Conservation (phyloP, 345 rosid genomes). For the Punica granatum region DNA sequence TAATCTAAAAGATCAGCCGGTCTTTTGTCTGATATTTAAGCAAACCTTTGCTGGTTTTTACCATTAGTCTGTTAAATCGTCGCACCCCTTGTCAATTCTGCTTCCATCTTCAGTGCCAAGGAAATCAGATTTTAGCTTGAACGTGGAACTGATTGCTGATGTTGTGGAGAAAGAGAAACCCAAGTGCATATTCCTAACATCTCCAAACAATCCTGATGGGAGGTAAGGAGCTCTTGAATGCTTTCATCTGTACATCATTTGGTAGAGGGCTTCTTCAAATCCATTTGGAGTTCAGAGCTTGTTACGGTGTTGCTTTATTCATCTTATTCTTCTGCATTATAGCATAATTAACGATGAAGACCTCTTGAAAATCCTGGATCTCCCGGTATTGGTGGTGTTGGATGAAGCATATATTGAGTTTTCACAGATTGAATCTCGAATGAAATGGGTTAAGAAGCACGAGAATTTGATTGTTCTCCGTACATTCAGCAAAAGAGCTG, state of each 20-base stretch:
- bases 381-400: slow-evolving; percentile 81
- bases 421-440: slow-evolving; percentile 70
- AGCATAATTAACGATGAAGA: slow-evolving; percentile 73
- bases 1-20: background rate
- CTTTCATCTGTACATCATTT: background rate
- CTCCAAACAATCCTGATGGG: slow-evolving; percentile 98
- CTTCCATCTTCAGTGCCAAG: slow-evolving; percentile 48
- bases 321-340: slow-evolving; percentile 7
- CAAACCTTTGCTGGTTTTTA: background rate
- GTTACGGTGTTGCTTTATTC: background rate
- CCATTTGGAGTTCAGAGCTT: background rate
- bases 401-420: slow-evolving; percentile 96
- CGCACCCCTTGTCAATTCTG: background rate
- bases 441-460: slow-evolving; percentile 92
- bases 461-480: slow-evolving; percentile 90
- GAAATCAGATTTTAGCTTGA: slow-evolving; percentile 80
- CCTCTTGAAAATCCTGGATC: slow-evolving; percentile 63
- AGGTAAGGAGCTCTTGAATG: slow-evolving; percentile 35
- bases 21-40: background rate
- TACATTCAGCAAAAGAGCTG: slow-evolving; percentile 97
- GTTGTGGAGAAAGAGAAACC: slow-evolving; percentile 65
- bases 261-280: background rate
- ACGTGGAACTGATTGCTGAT: slow-evolving; percentile 64
- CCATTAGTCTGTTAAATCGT: background rate
- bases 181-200: slow-evolving; percentile 89